Percentiles rank a stretch among this genome's conserved stretches.
Evolutionary conservation across 306 rosid genomes (phyloP).

Genomic region (Dalbergia oliveri): DNA sequence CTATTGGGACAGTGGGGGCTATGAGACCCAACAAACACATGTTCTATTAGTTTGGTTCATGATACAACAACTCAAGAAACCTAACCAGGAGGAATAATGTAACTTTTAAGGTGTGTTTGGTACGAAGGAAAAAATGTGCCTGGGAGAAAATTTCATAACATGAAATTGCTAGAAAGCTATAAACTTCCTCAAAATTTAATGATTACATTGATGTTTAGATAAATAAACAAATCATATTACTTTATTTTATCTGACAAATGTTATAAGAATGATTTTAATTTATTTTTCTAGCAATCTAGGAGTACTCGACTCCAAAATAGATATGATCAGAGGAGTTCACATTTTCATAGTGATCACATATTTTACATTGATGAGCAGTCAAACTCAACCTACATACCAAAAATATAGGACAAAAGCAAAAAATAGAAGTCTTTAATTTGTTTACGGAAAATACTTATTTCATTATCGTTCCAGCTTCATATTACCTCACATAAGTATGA

Average conservation of each 20-base stretch:
- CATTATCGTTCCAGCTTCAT: too few species aligned
- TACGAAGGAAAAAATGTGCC: too few species aligned
- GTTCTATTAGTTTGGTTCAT: slow-evolving; percentile 38
- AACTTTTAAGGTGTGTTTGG: neutral
- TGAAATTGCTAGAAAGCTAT: too few species aligned
- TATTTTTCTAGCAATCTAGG: too few species aligned
- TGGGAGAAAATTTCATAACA: too few species aligned
- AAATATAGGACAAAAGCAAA: neutral
- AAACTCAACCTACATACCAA: slow-evolving; percentile 21
- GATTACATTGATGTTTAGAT: too few species aligned
- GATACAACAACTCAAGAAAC: slow-evolving; percentile 30
- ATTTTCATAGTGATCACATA: slow-evolving; percentile 1
- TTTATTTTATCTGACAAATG: too few species aligned
- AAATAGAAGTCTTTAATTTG: neutral
- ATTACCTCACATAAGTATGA: too few species aligned
- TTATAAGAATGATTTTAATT: too few species aligned
- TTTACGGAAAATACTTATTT: neutral
- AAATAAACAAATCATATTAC: too few species aligned
- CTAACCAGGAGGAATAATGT: neutral
- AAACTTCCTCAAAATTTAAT: too few species aligned
- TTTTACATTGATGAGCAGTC: neutral
- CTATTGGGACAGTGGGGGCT: slow-evolving; percentile 37
- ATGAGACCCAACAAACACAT: slow-evolving; percentile 37
- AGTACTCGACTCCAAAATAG: neutral
- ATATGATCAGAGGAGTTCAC: slow-evolving; percentile 19